Evolutionary conservation across 176 grass and related monocot species (phyloP).

Genomic region (Guadua angustifolia): DNA sequence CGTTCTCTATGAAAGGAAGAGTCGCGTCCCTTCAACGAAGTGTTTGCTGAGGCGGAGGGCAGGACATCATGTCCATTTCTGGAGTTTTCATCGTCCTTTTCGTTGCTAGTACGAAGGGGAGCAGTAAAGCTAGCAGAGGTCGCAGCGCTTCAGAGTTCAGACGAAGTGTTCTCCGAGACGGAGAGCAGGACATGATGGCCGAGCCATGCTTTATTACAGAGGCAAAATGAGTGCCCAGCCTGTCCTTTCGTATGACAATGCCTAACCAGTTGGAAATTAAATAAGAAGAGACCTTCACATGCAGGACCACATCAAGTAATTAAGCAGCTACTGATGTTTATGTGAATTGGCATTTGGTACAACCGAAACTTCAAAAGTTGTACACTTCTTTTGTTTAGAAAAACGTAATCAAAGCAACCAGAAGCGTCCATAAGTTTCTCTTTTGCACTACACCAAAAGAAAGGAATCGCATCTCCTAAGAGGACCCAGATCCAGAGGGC

Average conservation of each 20-base stretch:
- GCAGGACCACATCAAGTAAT: slow-evolving; percentile 8
- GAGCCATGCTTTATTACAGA: neutral
- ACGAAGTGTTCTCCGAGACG: neutral
- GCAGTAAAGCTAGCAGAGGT: neutral
- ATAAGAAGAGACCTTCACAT: neutral
- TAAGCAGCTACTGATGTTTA: neutral
- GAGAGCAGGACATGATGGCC: neutral
- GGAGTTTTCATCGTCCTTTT: neutral
- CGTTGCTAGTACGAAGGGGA: neutral
- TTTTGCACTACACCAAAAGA: neutral
- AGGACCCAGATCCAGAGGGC: slow-evolving; percentile 6
- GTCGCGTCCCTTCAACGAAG: neutral
- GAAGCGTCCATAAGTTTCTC: neutral
- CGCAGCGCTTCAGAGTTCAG: neutral
- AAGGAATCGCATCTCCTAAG: neutral
- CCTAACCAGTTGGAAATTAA: neutral
- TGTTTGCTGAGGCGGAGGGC: neutral
- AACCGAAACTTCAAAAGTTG: slow-evolving; percentile 7
- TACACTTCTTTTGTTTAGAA: neutral
- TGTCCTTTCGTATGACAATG: slow-evolving; percentile 1
- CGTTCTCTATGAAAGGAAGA: too few species aligned
- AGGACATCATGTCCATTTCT: neutral
- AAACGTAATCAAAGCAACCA: neutral
- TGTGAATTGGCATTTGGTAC: slow-evolving; percentile 36
- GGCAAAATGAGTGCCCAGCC: neutral